Base-by-base conservation (phyloP, 176 grass and related monocot species). In the Metroxylon sagu region DNA sequence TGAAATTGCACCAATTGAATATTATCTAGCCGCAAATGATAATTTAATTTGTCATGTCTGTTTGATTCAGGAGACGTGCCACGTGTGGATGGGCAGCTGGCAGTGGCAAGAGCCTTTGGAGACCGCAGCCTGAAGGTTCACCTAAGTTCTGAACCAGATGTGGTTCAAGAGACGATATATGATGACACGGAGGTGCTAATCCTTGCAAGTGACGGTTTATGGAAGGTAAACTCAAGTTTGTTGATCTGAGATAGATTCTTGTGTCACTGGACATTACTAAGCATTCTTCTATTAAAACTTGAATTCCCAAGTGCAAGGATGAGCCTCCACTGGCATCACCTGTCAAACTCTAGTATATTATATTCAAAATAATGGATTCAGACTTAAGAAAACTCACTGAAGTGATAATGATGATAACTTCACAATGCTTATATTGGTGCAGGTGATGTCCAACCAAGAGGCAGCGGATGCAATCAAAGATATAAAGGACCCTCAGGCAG, bases 171-270 rank as follows among this genome's bases (percentile, higher is more conserved):
- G 67, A 10, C 23, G 48, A 85, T 92, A 4, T 64, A 92, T 59
- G 88, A 92, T 43, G 74, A 57, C 57, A 68, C 60, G 1, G 85
- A 98, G 43, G 83, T 83, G 25, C 53, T 98, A 68, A 98, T 98
- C 77, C 88, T 98, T 64, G 93, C 93, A 68, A 98, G 93, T 59
- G 93, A 98, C 53, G 93, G 93, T 17, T 79, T 98, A 31, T 98
- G 93, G 93, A 98, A 98, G 93, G 93, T 98, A 73, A 83, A 53
- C 26, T 18, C 19, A 43, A 43, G 8, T 43, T 10, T 43, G 35
- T 14, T 43, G 35, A 43, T 43, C 35, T 43, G 10, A 43, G 35
- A 43, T 14, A 12, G 35, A 43, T 43, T 43, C 35, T 43, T 12
- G 35, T 10, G 8, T 43, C 35, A 43, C 10, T 14, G 12, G 35